Evolutionary conservation across 2,329 filamentous ascomycete species (phyloP), one percentile per base, ranked within the genome.

Genomic region (Fusarium solani-melongenae): DNA sequence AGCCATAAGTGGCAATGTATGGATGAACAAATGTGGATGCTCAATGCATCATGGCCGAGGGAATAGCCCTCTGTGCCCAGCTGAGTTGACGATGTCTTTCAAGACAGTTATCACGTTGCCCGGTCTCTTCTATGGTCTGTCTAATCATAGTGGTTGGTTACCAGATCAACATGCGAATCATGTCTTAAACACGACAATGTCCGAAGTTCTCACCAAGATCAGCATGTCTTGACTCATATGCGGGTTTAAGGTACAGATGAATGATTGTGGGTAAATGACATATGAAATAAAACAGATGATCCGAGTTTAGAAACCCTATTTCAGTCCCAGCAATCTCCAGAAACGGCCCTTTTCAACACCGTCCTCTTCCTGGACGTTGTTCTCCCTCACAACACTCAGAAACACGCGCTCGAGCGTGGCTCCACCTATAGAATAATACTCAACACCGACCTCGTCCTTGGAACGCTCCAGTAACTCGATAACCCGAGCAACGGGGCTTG

Each of bases 391-490:
- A 71, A 94, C 92, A 22, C 85, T 88, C 76, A 94, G 82, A 81
- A 94, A 94, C 0, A 93, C 91, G 68, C 92, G 89, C 80, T 94
- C 92, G 70, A 94, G 83, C 3, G 91, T 92, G 7, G 91, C 91
- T 41, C 90, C 89, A 6, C 87, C 89, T 60, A 93, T 89, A 22
- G 89, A 90, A 76, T 93, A 93, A 75, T 92, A 91, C 76, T 90
- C 88, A 46, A 93, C 82, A 0, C 90, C 90, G 17, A 93, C 78
- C 14, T 82, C 81, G 44, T 87, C 81, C 75, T 91, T 91, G 60
- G 87, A 82, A 33, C 82, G 80, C 81, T 93, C 92, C 6, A 93
- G 82, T 20, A 87, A 80, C 44, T 81, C 79, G 33, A 84, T 83
- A 49, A 83, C 46, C 33, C 74, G 69, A 12, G 78, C 70, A 24